These are phyloP conservation scores for Colletotrichum paranaense DNA, from an alignment of 2,329 filamentous ascomycete genomes.

Conservation along the genomic window DNA sequence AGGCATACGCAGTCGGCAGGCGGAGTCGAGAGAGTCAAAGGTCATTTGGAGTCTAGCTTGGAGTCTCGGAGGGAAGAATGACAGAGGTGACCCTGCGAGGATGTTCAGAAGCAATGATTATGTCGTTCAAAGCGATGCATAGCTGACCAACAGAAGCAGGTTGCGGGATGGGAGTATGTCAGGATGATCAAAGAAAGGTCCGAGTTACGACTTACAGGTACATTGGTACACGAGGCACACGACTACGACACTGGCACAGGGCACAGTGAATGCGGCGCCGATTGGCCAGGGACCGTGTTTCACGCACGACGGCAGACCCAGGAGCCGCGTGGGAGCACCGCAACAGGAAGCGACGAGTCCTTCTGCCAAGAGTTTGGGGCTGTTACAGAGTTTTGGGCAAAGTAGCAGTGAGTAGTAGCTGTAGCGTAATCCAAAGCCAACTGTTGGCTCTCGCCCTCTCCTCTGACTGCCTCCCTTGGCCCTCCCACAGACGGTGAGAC, in stretches of 20 bases:
- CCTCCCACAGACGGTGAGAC: neutral
- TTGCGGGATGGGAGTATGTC: neutral
- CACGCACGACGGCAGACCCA: conserved; percentile 21
- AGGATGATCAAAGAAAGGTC: conserved; percentile 27
- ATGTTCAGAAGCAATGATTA: neutral
- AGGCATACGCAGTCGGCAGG: conserved; percentile 16
- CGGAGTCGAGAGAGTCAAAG: conserved; percentile 23
- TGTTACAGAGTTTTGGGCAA: conserved; percentile 26
- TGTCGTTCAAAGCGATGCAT: conserved; percentile 11
- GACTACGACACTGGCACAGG: too few species aligned
- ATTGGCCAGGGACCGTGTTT: conserved; percentile 25
- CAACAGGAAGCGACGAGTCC: conserved; percentile 12
- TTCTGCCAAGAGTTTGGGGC: conserved; percentile 33
- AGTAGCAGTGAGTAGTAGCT: conserved; percentile 13
- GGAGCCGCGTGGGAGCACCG: conserved; percentile 15
- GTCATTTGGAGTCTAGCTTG: neutral
- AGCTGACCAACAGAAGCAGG: neutral
- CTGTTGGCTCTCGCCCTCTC: neutral
- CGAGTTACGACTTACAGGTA: neutral
- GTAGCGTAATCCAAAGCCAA: conserved; percentile 16
- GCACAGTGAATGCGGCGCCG: neutral
- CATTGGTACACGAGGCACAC: too few species aligned
- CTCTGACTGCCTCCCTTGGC: neutral
- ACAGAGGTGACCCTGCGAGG: conserved; percentile 16
- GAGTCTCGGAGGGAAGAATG: neutral